Base-by-base conservation (phyloP, 306 rosid genomes). In the Quercus bicolor region DNA sequence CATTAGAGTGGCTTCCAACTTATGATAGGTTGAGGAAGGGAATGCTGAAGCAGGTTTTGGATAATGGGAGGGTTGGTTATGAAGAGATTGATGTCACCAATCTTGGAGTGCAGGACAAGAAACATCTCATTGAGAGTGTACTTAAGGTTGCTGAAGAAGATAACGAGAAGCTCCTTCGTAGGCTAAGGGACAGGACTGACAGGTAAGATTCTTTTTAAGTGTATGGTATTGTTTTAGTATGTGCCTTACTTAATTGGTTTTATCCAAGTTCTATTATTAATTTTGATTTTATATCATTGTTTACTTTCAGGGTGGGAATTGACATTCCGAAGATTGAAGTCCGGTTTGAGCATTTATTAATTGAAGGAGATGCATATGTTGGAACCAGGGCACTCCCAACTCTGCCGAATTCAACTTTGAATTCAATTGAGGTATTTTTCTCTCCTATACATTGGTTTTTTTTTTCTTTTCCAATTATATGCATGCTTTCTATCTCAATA, bases 311-410 rank as follows among this genome's bases (percentile, higher is more conserved):
- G 74, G 98, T 91, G 15, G 91, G 79, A 10, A 86, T 95, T 66
- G 94, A 92, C 80, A 86, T 90, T 70, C 91, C 97, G 1, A 87
- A 88, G 79, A 89, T 95, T 70, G 98, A 95, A 86, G 93, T 91
- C 14, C 80, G 98, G 33, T 95, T 82, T 74, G 88, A 95, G 85
- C 26, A 91, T 40, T 78, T 95, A 57, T 84, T 52, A 24, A 80
- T 90, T 0, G 96, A 92, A 69, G 98, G 96, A 56, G 91, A 92
- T 59, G 98, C 87, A 45, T 92, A 90, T 76, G 80, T 85, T 80
- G 98, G 98, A 62, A 90, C 80, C 77, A 88, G 98, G 78, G 94
- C 97, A n/a, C 77, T 92, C 29, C 98, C 97, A 34, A 86, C 97
- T 2, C 83, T 94, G 29, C 73, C 91, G 23, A 94, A 92, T 72